Evolutionary conservation across 257 asterid species (phyloP).

Genomic region (Rhazya stricta): DNA sequence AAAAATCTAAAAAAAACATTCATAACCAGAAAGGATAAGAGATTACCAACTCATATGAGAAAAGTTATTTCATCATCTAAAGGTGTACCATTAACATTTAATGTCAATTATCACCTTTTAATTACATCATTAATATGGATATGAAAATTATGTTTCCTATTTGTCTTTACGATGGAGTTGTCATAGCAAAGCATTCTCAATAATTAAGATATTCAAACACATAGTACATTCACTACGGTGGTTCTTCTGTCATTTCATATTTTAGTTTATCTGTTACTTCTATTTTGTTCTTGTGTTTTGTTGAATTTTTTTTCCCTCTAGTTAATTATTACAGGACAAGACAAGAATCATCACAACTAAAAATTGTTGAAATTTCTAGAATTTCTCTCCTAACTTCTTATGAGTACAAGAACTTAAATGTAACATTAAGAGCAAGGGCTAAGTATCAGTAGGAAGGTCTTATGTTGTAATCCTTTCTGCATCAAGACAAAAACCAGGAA

Average conservation of each 20-base stretch:
- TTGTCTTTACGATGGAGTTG: slow-evolving; percentile 75
- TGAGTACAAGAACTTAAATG: not conserved
- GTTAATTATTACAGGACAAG: not conserved
- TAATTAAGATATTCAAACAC: slow-evolving; percentile 45
- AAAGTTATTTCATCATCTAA: not conserved
- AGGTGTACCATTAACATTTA: not conserved
- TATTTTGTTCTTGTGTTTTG: slow-evolving; percentile 1
- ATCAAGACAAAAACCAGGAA: not conserved
- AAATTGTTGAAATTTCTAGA: not conserved
- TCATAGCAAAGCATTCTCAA: slow-evolving; percentile 78
- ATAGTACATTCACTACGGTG: slow-evolving; percentile 43
- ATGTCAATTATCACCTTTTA: not conserved
- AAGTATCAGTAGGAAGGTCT: not conserved
- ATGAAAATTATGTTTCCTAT: slow-evolving; percentile 12
- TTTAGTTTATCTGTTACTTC: not conserved
- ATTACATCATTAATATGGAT: not conserved
- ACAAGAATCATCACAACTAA: not conserved
- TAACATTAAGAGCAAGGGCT: not conserved
- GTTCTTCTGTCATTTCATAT: not conserved
- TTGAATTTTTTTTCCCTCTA: not conserved
- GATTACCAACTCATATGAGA: not conserved
- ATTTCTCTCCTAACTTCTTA: not conserved
- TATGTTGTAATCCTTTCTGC: not conserved
- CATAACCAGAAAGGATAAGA: too few species aligned
- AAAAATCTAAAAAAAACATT: too few species aligned